Percentiles rank a stretch among this genome's conserved stretches.
Evolutionary conservation across 2,329 filamentous ascomycete genomes (phyloP).

Genomic region (Neodidymelliopsis sp.): DNA sequence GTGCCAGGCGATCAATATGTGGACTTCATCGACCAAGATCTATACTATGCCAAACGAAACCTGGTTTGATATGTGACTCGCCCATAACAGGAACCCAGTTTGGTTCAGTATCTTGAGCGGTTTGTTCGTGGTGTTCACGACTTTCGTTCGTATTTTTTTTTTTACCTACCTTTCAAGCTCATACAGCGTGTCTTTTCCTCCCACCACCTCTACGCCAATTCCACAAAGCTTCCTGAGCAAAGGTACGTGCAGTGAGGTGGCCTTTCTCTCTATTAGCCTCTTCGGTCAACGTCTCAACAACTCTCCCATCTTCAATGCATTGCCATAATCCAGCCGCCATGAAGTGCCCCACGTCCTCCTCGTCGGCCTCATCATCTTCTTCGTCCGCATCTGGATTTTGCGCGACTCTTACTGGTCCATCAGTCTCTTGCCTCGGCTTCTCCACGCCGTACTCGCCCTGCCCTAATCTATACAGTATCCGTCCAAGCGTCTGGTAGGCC

Average conservation of each 20-base stretch:
- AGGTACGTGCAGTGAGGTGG: constrained; percentile 81
- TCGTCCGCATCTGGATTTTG: constrained; percentile 50
- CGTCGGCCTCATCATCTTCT: constrained; percentile 48
- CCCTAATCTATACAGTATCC: constrained; percentile 84
- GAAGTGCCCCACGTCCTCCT: constrained; percentile 47
- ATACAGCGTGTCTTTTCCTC: constrained; percentile 63
- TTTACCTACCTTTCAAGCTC: constrained; percentile 9
- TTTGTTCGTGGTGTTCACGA: not conserved
- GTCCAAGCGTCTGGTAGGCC: constrained; percentile 88
- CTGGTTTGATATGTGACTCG: too few relatives aligned
- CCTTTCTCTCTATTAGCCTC: constrained; percentile 73
- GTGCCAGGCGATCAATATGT: too few relatives aligned
- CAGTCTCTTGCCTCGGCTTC: constrained; percentile 41
- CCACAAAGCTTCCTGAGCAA: constrained; percentile 91
- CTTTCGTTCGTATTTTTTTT: not conserved
- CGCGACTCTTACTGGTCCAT: constrained; percentile 56
- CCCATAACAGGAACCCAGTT: too few relatives aligned
- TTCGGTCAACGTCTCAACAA: constrained; percentile 78
- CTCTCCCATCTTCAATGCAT: constrained; percentile 76
- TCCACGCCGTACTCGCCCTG: constrained; percentile 72
- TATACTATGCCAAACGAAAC: too few relatives aligned
- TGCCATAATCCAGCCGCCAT: constrained; percentile 82
- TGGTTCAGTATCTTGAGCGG: too few relatives aligned
- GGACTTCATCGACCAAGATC: too few relatives aligned
- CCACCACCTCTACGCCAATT: constrained; percentile 77